These are phyloP conservation scores for Neurospora sp. DNA, from an alignment of 495 filamentous ascomycete genomes.

Conservation along the genomic window DNA sequence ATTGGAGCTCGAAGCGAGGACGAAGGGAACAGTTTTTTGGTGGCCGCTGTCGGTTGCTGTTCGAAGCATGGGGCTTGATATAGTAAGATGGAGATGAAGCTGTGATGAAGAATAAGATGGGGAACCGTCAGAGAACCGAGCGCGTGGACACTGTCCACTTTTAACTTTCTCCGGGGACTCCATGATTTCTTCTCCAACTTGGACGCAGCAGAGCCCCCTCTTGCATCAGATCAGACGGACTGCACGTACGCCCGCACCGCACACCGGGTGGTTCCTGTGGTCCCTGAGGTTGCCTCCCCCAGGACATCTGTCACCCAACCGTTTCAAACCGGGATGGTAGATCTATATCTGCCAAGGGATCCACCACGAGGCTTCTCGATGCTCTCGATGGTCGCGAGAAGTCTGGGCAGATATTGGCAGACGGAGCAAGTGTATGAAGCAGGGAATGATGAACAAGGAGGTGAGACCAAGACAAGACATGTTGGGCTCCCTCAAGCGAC, in stretches of 20 bases:
- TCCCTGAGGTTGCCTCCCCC: neutral
- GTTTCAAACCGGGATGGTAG: neutral
- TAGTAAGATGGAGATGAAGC: neutral
- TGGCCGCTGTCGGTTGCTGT: neutral
- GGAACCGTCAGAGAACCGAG: neutral
- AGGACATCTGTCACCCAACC: neutral
- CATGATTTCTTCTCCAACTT: neutral
- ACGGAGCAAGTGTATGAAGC: neutral
- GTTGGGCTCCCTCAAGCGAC: neutral
- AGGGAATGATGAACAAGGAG: neutral
- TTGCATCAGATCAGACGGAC: neutral
- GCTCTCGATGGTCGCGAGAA: neutral
- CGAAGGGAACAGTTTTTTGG: neutral
- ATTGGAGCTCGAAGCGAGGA: neutral
- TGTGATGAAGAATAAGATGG: neutral
- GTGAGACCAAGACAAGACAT: neutral
- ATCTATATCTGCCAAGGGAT: neutral
- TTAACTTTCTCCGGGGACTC: neutral
- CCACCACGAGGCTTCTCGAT: neutral
- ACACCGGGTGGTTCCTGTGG: neutral
- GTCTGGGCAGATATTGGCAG: neutral
- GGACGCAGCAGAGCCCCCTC: neutral
- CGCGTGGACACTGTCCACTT: neutral
- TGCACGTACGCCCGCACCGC: neutral
- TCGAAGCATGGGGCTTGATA: neutral